Evolutionary conservation across 1,284 basidiomycete genomes (phyloP), one percentile per base, ranked within the genome.

Genomic region (Melampsora larici-populina): DNA sequence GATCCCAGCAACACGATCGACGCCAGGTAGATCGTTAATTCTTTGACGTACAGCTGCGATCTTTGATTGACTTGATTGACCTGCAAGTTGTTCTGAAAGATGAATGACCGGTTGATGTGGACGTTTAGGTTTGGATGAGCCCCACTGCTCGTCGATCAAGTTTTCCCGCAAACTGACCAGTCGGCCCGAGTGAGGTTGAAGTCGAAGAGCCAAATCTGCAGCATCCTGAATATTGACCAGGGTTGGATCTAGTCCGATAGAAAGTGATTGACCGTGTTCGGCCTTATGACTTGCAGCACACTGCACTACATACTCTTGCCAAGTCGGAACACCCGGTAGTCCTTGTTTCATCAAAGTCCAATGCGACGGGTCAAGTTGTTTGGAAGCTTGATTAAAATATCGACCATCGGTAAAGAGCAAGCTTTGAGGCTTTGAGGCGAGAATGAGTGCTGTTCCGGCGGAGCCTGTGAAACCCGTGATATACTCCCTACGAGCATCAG

Each of bases 271-370:
- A 21, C 29, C 15, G 88, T 88, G 6, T 87, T 86, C 8, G 86
- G 83, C 0, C 87, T 86, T 15, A 93, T 84, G 68, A 91, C 88
- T 90, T 92, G 79, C 24, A 79, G 63, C 33, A 49, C 81, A 91
- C 86, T 92, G 90, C 73, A 87, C 87, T 31, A 96, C 84, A 85
- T 92, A 95, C 24, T 92, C 90, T 80, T 91, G 89, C 95, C 96
- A 97, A 2, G 92, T 92, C 1, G 93, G 94, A 3, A 96, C 91
- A 90, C 91, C 89, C 84, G 89, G 89, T 40, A 93, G 83, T 6
- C 94, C 95, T 81, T 92, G 89, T 84, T 93, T 96, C 92, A 96
- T 94, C 81, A 98, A 85, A 1, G 88, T 91, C 95, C 95, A 98
- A 80, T 95, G 94, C 70, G 87, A 82, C 4, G 82, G 82, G 82